phyloP scores from a whole-genome alignment of 2,329 filamentous ascomycete species.

The Hysterium pulicare region DNA sequence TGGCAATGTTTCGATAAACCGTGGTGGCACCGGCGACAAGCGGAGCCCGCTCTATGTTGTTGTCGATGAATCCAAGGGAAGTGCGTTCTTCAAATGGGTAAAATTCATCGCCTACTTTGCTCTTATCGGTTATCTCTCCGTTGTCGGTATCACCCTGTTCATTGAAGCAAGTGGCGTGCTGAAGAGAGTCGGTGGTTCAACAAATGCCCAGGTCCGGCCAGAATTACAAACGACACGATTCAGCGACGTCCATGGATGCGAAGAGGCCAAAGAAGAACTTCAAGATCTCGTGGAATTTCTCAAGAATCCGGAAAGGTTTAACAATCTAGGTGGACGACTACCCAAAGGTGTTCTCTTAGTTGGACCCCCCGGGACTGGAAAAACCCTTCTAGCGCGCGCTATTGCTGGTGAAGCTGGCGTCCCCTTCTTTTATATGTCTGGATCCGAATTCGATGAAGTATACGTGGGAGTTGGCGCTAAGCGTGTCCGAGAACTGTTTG shows the following conservation, averaged over 20 bases:
- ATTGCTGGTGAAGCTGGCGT: slow-evolving; percentile 96
- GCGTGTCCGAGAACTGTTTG: slow-evolving; percentile 90
- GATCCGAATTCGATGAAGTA: slow-evolving; percentile 96
- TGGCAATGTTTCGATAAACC: slow-evolving; percentile 58
- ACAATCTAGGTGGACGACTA: slow-evolving; percentile 88
- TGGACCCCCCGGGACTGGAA: slow-evolving; percentile 94
- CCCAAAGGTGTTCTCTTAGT: slow-evolving; percentile 95
- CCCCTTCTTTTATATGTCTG: slow-evolving; percentile 99
- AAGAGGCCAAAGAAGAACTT: slow-evolving; percentile 97
- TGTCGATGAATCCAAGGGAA: slow-evolving; percentile 82
- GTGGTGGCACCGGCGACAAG: slow-evolving; percentile 66
- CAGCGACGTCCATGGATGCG: slow-evolving; percentile 90
- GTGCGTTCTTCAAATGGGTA: slow-evolving; percentile 82
- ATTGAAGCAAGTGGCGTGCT: slow-evolving; percentile 77
- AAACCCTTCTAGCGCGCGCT: slow-evolving; percentile 90
- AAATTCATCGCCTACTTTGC: slow-evolving; percentile 80
- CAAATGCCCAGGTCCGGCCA: slow-evolving; percentile 81
- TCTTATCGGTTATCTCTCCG: slow-evolving; percentile 72
- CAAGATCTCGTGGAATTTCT: slow-evolving; percentile 96
- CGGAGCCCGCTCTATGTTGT: slow-evolving; percentile 90
- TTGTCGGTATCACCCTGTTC: slow-evolving; percentile 76
- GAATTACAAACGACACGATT: slow-evolving; percentile 91
- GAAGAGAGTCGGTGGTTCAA: slow-evolving; percentile 70
- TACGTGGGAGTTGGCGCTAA: slow-evolving; percentile 97
- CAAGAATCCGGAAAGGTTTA: slow-evolving; percentile 89